phyloP scores from a whole-genome alignment of 2,329 filamentous ascomycete species.

The Penicillium sp. region DNA sequence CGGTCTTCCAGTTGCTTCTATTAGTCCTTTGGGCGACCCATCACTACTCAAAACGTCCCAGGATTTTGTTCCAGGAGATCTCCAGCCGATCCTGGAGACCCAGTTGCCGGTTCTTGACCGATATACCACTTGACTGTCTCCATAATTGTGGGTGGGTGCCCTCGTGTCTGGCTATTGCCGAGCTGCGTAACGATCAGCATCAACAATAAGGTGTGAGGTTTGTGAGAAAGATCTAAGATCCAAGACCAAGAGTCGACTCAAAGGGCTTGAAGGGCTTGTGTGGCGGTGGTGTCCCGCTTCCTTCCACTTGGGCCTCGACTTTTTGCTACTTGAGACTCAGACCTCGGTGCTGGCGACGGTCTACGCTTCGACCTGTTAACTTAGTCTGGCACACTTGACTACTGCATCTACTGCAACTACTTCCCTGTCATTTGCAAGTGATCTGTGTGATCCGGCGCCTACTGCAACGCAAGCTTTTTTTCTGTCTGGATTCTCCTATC shows the following conservation, averaged over 20 bases:
- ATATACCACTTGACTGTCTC: conserved; percentile 9
- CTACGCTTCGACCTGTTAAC: neutral
- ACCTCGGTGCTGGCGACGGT: neutral
- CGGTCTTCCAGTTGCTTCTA: neutral
- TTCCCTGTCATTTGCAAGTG: neutral
- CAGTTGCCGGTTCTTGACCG: conserved; percentile 10
- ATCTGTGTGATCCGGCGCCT: neutral
- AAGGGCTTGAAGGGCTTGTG: neutral
- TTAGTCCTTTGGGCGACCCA: neutral
- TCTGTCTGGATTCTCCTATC: neutral
- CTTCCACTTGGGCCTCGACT: neutral
- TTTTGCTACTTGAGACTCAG: neutral
- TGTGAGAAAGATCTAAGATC: conserved; percentile 16
- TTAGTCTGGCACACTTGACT: neutral
- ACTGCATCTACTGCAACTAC: neutral
- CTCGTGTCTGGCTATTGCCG: conserved; percentile 13
- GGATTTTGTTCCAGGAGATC: conserved; percentile 12
- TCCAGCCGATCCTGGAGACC: conserved; percentile 16
- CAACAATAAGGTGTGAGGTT: neutral
- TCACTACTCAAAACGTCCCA: conserved; percentile 8
- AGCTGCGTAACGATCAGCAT: conserved; percentile 24
- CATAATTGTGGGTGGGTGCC: conserved; percentile 11
- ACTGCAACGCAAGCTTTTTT: neutral
- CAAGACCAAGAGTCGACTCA: neutral
- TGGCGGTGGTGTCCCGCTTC: conserved; percentile 1